Evolutionary conservation across 1,284 basidiomycete species (phyloP), one percentile per base, ranked within the genome.

Genomic region (Boletus hoseneyae): DNA sequence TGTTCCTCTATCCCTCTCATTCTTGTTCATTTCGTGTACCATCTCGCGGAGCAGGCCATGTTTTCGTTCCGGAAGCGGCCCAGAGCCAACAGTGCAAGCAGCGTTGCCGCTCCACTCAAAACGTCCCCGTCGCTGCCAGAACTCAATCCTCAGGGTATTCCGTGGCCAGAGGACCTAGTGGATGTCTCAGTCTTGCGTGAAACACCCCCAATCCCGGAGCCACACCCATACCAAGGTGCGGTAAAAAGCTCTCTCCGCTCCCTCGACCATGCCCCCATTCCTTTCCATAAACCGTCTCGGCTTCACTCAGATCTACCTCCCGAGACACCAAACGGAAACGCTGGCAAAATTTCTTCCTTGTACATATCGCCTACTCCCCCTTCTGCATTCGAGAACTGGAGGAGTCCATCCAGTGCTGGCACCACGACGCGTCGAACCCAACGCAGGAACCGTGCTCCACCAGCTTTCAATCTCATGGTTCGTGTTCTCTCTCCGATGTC

Each of bases 401-500:
- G 74, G 68, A 59, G 70, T 66, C 63, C 74, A 62, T 62, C 64
- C 34, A 61, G 64, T 50, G 61, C 65, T 38, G 67, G 70, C 45
- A 65, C 71, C 23, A 65, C 74, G 48, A 74, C 72, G 54, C 76
- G 81, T 57, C 75, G 76, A 53, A 76, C 73, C 53, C 80, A 82
- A 61, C 79, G 84, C 56, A 77, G 80, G 58, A 70, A 73, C 52
- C 78, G 82, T 43, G 68, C 78, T n/a, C 76, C 86, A 13, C 85
- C 87, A 8, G 86, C 86, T 4, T 90, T 91, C 72, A 92, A 91
- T 61, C 67, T 91, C 45, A 90, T 91, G 87, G 87, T 89, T 56
- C 19, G 66, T 51, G 16, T 29, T 25, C 8, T 23, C 27, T 13
- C 13, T 33, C 12, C 9, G 1, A 10, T 6, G 3, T 10, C 3